Evolutionary conservation across 116 monocot genomes (phyloP).

Genomic region (Dioscorea cayenensis): DNA sequence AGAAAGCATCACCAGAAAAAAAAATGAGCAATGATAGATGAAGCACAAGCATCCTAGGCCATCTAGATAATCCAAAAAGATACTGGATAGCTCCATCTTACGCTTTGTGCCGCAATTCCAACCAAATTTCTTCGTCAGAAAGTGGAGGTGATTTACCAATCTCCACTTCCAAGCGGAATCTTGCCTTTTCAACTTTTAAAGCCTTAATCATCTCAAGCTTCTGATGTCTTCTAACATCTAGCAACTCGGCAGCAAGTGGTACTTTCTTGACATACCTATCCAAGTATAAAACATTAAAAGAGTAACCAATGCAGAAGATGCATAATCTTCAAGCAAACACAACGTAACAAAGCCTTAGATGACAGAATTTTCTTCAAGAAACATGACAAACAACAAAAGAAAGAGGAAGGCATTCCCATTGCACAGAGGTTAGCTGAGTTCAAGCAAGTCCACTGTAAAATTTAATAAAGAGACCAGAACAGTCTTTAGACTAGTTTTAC

Average conservation of each 20-base stretch:
- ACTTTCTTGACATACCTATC: conserved; percentile 88
- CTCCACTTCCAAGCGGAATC: conserved; percentile 79
- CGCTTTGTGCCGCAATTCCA: conserved; percentile 84
- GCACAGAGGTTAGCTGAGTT: too few relatives aligned
- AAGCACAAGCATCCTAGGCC: not conserved
- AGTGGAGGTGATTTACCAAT: conserved; percentile 96
- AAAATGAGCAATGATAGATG: not conserved
- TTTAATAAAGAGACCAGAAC: too few relatives aligned
- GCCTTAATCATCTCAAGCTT: conserved; percentile 79
- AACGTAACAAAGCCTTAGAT: not conserved
- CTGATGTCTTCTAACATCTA: conserved; percentile 81
- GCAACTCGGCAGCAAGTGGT: conserved; percentile 79
- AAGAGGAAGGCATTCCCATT: too few relatives aligned
- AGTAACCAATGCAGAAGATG: not conserved
- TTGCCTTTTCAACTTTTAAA: conserved; percentile 66
- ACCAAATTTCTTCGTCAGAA: conserved; percentile 89
- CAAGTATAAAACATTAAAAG: not conserved
- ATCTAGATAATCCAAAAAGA: conserved; percentile 1
- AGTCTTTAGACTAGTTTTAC: too few relatives aligned
- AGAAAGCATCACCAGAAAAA: not conserved
- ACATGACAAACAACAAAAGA: too few relatives aligned
- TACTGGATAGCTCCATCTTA: conserved; percentile 33
- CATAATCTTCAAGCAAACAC: not conserved
- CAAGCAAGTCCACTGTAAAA: too few relatives aligned
- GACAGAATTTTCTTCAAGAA: too few relatives aligned